These are phyloP conservation scores for Pichia sp. DNA, from an alignment of 1,139 yeast species.

Conservation along the genomic window DNA sequence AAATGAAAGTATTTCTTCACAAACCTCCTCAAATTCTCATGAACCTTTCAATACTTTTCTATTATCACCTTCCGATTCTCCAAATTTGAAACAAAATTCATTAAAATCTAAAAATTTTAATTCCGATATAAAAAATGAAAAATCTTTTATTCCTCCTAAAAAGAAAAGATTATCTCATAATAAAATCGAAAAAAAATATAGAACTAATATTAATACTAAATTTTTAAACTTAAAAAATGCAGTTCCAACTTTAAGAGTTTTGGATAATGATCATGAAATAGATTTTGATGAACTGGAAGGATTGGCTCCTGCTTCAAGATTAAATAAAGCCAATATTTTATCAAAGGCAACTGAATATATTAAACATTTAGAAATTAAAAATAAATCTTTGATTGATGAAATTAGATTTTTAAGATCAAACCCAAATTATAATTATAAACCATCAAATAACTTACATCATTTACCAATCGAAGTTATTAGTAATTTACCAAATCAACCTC, in stretches of 20 bases:
- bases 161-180: slow-evolving; percentile 60
- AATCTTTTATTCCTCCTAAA: slow-evolving; percentile 27
- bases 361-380: slow-evolving; percentile 69
- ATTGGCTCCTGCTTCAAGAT: slow-evolving; percentile 75
- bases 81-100: background rate
- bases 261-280: slow-evolving; percentile 29
- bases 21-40: background rate
- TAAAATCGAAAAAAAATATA: slow-evolving; percentile 68
- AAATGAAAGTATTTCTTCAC: background rate
- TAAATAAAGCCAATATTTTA: slow-evolving; percentile 84
- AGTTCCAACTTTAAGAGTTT: slow-evolving; percentile 56
- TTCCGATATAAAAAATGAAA: slow-evolving; percentile 17
- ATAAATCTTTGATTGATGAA: slow-evolving; percentile 50
- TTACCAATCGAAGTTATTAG: slow-evolving; percentile 12
- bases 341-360: slow-evolving; percentile 90
- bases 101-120: background rate
- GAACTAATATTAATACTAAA: slow-evolving; percentile 67
- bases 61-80: background rate
- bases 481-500: slow-evolving; percentile 12
- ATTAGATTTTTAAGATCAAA: slow-evolving; percentile 15
- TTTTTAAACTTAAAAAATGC: slow-evolving; percentile 61
- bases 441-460: slow-evolving; percentile 1
- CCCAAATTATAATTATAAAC: slow-evolving; percentile 9
- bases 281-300: slow-evolving; percentile 58
- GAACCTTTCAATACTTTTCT: no score